These are phyloP conservation scores for Effrenium voratum DNA, from an alignment of 73 alveolate genomes.

Conservation along the genomic window DNA sequence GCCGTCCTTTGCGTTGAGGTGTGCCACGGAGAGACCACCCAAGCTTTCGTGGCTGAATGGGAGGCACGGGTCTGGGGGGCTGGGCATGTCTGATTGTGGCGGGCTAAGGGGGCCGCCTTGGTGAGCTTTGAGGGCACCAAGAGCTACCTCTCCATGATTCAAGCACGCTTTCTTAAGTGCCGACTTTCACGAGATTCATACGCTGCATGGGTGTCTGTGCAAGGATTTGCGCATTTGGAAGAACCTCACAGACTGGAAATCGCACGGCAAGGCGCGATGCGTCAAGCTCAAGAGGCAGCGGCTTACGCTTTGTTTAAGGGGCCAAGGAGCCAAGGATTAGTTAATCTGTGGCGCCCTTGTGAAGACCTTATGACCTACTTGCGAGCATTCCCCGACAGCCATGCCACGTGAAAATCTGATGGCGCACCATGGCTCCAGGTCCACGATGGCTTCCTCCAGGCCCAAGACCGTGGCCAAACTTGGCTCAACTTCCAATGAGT, in stretches of 20 bases:
- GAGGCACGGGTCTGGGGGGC: neutral
- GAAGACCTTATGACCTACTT: too few relatives aligned
- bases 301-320: too few relatives aligned
- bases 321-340: too few relatives aligned
- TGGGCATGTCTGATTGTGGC: neutral
- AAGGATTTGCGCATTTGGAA: conserved; percentile 60
- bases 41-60: conserved; percentile 55
- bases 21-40: conserved; percentile 61
- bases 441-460: too few relatives aligned
- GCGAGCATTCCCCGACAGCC: too few relatives aligned
- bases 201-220: neutral
- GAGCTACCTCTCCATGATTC: conserved; percentile 76
- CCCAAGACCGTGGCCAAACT: too few relatives aligned
- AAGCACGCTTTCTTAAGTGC: neutral
- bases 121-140: conserved; percentile 90
- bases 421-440: too few relatives aligned
- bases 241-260: conserved; percentile 50
- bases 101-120: conserved; percentile 18
- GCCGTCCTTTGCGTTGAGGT: conserved; percentile 36
- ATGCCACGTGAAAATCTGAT: too few relatives aligned
- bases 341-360: too few relatives aligned
- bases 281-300: neutral
- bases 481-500: too few relatives aligned
- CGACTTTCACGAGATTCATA: neutral
- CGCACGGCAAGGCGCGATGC: conserved; percentile 19